Percentiles rank a stretch among this genome's conserved stretches.
Conservation (phyloP, 2,329 filamentous ascomycete species). For the Pleomassaria siparia region DNA sequence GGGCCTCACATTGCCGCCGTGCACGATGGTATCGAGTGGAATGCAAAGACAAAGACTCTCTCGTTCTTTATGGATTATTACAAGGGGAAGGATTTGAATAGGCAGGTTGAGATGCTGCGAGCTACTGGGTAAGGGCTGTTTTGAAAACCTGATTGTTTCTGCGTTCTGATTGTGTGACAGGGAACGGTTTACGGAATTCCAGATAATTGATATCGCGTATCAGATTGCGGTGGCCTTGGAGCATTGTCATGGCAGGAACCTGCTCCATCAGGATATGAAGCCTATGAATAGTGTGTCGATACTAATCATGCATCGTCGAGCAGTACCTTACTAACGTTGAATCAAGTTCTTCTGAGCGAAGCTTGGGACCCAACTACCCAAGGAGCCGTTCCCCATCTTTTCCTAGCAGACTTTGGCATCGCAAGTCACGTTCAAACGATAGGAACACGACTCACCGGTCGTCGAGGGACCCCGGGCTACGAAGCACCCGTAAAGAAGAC, state of each 20-base stretch:
- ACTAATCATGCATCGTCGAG: neutral
- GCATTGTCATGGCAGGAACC: constrained; percentile 14
- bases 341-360: constrained; percentile 6
- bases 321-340: neutral
- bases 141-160: no score
- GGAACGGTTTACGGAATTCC: constrained; percentile 14
- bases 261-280: constrained; percentile 19
- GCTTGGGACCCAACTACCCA: constrained; percentile 10
- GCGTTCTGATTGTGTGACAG: constrained; percentile 4
- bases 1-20: constrained; percentile 15
- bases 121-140: constrained; percentile 12
- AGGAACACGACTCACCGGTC: constrained; percentile 8
- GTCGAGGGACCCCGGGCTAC: constrained; percentile 14
- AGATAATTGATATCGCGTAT: constrained; percentile 16
- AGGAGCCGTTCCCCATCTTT: constrained; percentile 10
- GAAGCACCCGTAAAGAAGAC: constrained; percentile 9
- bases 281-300: constrained; percentile 13
- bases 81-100: constrained; percentile 15
- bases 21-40: constrained; percentile 14
- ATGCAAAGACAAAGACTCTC: constrained; percentile 8
- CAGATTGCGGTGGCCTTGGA: constrained; percentile 17
- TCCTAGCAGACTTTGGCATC: constrained; percentile 17
- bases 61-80: constrained; percentile 15
- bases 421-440: constrained; percentile 11
- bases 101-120: constrained; percentile 12